Conservation (phyloP, 768 basidiomycete genomes). For the Boletus tylopilopsis region DNA sequence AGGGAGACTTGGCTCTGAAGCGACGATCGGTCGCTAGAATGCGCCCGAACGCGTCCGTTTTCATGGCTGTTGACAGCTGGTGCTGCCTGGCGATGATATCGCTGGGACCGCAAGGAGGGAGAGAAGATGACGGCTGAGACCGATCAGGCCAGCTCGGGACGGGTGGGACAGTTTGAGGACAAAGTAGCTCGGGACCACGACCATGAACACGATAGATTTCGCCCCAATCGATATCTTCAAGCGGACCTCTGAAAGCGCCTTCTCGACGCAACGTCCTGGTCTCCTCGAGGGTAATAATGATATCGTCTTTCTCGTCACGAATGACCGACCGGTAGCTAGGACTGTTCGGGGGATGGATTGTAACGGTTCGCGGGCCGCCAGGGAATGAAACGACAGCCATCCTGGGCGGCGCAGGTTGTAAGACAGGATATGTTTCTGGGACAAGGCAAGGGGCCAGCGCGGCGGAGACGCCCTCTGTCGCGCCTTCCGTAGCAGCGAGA, state of each 20-base stretch:
- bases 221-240: constrained; percentile 7
- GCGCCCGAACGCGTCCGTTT: constrained; percentile 12
- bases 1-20: background rate
- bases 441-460: background rate
- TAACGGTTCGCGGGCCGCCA: constrained; percentile 20
- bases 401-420: background rate
- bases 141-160: constrained; percentile 12
- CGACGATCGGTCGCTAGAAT: constrained; percentile 1
- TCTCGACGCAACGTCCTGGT: constrained; percentile 15
- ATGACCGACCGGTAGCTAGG: constrained; percentile 11
- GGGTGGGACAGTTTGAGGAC: background rate
- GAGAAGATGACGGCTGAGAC: background rate
- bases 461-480: background rate
- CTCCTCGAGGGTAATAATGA: constrained; percentile 10
- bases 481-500: background rate
- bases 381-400: constrained; percentile 15
- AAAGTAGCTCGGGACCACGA: constrained; percentile 7
- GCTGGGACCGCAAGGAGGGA: background rate
- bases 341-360: constrained; percentile 19
- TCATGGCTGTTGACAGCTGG: background rate
- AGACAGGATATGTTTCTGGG: background rate
- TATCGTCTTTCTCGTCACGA: constrained; percentile 16
- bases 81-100: constrained; percentile 11
- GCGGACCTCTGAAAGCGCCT: constrained; percentile 17
- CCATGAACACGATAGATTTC: constrained; percentile 9